A percentile compares a stretch with the other conserved stretches of the same genome.
Conservation (phyloP, 2,329 filamentous ascomycete species). For the Diaporthe velutina region DNA sequence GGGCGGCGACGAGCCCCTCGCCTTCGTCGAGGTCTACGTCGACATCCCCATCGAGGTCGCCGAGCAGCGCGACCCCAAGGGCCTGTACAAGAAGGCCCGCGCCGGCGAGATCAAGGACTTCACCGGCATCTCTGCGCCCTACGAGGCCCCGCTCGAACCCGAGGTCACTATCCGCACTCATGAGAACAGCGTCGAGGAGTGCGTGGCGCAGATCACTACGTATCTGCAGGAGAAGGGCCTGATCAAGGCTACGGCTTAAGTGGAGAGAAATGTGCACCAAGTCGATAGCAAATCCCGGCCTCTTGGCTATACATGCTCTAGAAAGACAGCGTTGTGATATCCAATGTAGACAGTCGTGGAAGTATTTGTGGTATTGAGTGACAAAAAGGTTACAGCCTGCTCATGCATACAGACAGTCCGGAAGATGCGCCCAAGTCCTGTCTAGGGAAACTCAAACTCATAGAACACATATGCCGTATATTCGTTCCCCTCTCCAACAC, state of each 20-base stretch:
- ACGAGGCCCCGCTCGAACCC: slow-evolving; percentile 87
- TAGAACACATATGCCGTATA: slow-evolving; percentile 99
- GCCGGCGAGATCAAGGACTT: slow-evolving; percentile 97
- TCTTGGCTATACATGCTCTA: slow-evolving; percentile 16
- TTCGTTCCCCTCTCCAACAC: slow-evolving; percentile 79
- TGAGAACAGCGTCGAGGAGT: slow-evolving; percentile 87
- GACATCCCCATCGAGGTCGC: slow-evolving; percentile 93
- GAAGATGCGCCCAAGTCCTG: slow-evolving; percentile 1
- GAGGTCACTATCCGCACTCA: slow-evolving; percentile 91
- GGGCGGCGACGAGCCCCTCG: slow-evolving; percentile 75
- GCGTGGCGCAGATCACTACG: slow-evolving; percentile 84
- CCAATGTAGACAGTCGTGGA: slow-evolving; percentile 4
- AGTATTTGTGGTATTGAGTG: slow-evolving; percentile 31
- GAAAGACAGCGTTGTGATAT: slow-evolving; percentile 24
- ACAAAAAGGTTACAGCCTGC: slow-evolving; percentile 29
- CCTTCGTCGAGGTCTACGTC: slow-evolving; percentile 94
- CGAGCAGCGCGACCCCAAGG: slow-evolving; percentile 96
- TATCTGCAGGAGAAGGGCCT: slow-evolving; percentile 82
- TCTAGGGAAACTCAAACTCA: slow-evolving; percentile 81
- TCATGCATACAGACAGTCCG: slow-evolving; percentile 26
- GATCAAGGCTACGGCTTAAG: slow-evolving; percentile 48
- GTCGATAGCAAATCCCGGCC: background rate
- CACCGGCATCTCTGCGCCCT: slow-evolving; percentile 94
- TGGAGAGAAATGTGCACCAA: background rate
- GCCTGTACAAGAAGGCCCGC: slow-evolving; percentile 95